phyloP scores from a whole-genome alignment of 1,284 basidiomycete genomes.

The Cerioporus squamosus region DNA sequence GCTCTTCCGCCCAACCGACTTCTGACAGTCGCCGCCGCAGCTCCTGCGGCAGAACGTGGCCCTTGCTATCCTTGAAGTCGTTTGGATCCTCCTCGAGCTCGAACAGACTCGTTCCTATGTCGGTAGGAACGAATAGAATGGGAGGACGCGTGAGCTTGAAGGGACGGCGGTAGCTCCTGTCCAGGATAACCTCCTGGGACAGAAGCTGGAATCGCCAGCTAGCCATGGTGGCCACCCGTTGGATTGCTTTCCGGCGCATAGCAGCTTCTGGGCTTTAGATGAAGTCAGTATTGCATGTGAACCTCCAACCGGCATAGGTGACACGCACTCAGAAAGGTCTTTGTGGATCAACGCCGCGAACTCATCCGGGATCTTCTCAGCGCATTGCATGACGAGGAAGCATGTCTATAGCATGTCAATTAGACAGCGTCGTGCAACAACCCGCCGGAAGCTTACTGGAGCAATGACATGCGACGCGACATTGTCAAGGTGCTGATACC shows the following conservation, averaged over 20 bases:
- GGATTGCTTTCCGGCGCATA: conserved; percentile 53
- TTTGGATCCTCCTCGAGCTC: conserved; percentile 56
- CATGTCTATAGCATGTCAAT: conserved; percentile 47
- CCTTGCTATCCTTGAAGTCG: conserved; percentile 49
- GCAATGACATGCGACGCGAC: conserved; percentile 47
- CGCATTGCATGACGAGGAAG: conserved; percentile 73
- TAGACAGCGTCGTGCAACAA: too few relatives aligned
- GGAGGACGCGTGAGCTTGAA: conserved; percentile 71
- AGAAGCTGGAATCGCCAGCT: conserved; percentile 72
- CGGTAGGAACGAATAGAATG: conserved; percentile 69
- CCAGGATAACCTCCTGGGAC: conserved; percentile 60
- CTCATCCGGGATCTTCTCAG: conserved; percentile 59
- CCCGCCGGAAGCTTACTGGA: conserved; percentile 42
- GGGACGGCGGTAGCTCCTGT: conserved; percentile 60
- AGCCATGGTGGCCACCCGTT: conserved; percentile 55
- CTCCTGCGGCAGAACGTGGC: conserved; percentile 57
- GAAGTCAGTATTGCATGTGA: not conserved
- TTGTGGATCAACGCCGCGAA: conserved; percentile 54
- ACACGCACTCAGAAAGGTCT: conserved; percentile 58
- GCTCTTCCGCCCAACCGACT: conserved; percentile 72
- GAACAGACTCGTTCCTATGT: conserved; percentile 65
- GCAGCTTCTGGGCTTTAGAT: conserved; percentile 46
- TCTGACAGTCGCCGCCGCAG: conserved; percentile 65
- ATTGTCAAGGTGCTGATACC: conserved; percentile 55
- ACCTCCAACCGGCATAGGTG: not conserved